A percentile compares a stretch with the other conserved stretches of the same genome.
phyloP scores from a whole-genome alignment of 306 rosid species.

The Oemleria cerasiformis region DNA sequence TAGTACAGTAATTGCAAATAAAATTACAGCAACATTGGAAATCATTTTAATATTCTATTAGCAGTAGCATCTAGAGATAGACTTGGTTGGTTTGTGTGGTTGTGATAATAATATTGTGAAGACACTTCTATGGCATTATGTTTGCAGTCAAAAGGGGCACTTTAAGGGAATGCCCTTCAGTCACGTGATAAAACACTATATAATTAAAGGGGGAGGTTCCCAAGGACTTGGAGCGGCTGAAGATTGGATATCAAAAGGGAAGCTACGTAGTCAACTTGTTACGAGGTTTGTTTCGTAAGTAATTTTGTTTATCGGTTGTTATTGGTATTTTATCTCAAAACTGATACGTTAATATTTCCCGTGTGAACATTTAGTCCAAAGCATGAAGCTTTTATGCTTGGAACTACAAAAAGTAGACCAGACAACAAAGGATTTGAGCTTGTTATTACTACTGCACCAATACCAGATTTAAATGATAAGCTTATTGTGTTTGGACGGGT shows the following conservation, averaged over 20 bases:
- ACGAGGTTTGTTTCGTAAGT: slow-evolving; percentile 32
- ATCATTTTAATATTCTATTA: not conserved
- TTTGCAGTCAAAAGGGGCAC: slow-evolving; percentile 80
- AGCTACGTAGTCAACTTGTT: slow-evolving; percentile 51
- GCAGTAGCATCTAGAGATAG: not conserved
- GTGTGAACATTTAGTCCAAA: slow-evolving; percentile 48
- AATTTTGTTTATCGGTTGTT: not conserved
- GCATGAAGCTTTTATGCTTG: slow-evolving; percentile 93
- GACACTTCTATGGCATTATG: slow-evolving; percentile 16
- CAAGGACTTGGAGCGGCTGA: slow-evolving; percentile 64
- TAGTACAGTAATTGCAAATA: not conserved
- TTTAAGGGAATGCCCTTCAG: slow-evolving; percentile 82
- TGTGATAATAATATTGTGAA: not conserved
- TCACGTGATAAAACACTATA: slow-evolving; percentile 75
- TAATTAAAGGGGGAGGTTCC: slow-evolving; percentile 78
- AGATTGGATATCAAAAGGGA: slow-evolving; percentile 84
- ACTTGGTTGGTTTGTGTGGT: not conserved
- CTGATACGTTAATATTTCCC: not conserved
- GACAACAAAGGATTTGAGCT: slow-evolving; percentile 71
- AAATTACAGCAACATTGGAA: not conserved
- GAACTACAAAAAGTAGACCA: slow-evolving; percentile 77
- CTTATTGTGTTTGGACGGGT: slow-evolving; percentile 84
- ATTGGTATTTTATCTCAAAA: not conserved
- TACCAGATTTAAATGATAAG: slow-evolving; percentile 87
- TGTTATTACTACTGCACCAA: slow-evolving; percentile 95